phyloP scores from a whole-genome alignment of 345 rosid species.

The Capsella bursapastoris region DNA sequence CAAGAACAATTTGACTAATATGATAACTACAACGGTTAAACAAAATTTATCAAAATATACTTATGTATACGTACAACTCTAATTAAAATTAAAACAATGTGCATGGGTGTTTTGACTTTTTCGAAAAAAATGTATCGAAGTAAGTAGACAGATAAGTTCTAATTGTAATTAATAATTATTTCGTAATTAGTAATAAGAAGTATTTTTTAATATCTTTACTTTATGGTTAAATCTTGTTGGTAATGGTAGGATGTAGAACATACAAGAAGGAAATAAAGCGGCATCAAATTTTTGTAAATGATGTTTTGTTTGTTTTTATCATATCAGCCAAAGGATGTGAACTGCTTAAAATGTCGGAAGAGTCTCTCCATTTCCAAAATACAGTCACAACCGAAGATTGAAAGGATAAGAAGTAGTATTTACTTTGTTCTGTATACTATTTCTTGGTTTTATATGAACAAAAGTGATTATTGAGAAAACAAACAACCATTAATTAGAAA shows the following conservation, averaged over 20 bases:
- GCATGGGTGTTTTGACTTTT: not conserved
- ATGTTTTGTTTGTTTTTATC: slow-evolving; percentile 5
- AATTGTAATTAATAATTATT: not conserved
- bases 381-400: slow-evolving; percentile 22
- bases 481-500: slow-evolving; percentile 15
- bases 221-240: not conserved
- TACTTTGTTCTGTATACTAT: not conserved
- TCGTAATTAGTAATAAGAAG: not conserved
- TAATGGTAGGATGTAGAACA: slow-evolving; percentile 19
- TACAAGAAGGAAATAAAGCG: slow-evolving; percentile 12
- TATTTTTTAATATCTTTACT: not conserved
- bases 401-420: slow-evolving; percentile 28
- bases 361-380: slow-evolving; percentile 24
- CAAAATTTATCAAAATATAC: not conserved
- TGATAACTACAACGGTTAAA: not conserved
- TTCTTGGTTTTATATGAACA: slow-evolving; percentile 37
- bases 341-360: slow-evolving; percentile 23
- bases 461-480: slow-evolving; percentile 18
- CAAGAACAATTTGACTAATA: no score
- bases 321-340: slow-evolving; percentile 36
- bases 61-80: not conserved
- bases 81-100: no score
- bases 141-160: not conserved
- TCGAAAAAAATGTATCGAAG: not conserved
- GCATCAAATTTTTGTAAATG: not conserved